A percentile compares a stretch with the other conserved stretches of the same genome.
phyloP scores from a whole-genome alignment of 2,329 filamentous ascomycete species.

The Talaromyces islandicus region DNA sequence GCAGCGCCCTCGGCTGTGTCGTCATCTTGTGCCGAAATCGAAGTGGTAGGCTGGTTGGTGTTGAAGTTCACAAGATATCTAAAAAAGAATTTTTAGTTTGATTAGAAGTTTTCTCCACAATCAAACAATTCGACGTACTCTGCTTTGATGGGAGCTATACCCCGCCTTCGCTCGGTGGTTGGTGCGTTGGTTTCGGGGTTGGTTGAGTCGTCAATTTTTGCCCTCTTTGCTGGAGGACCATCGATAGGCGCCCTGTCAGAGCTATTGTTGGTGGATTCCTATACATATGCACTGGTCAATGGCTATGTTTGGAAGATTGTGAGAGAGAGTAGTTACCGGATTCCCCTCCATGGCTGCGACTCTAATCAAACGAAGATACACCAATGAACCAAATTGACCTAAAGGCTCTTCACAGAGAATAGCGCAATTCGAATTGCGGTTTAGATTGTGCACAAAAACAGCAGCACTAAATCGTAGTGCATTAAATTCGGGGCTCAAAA shows the following conservation, averaged over 20 bases:
- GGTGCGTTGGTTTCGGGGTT: slow-evolving; percentile 16
- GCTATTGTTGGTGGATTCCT: slow-evolving; percentile 14
- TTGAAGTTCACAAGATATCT: slow-evolving; percentile 26
- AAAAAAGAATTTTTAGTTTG: neutral
- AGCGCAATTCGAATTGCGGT: neutral
- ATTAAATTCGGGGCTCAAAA: neutral
- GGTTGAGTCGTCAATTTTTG: slow-evolving; percentile 45
- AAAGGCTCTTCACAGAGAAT: neutral
- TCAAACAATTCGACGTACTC: slow-evolving; percentile 48
- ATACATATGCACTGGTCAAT: neutral
- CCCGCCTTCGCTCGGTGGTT: slow-evolving; percentile 39
- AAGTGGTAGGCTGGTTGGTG: slow-evolving; percentile 15
- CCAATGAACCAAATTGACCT: neutral
- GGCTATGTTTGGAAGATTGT: neutral
- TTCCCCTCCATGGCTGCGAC: slow-evolving; percentile 1
- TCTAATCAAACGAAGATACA: neutral
- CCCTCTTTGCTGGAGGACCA: slow-evolving; percentile 53
- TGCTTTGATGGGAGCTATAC: slow-evolving; percentile 65
- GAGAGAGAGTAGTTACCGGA: neutral
- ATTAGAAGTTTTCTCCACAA: neutral
- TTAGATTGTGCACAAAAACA: neutral
- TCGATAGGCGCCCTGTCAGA: slow-evolving; percentile 22
- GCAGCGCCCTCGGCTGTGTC: slow-evolving; percentile 56
- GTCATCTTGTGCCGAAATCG: slow-evolving; percentile 38
- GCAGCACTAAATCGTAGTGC: neutral